A percentile compares a stretch with the other conserved stretches of the same genome.
Conservation (phyloP, 495 filamentous ascomycete genomes). For the Cenococcum geophilum region DNA sequence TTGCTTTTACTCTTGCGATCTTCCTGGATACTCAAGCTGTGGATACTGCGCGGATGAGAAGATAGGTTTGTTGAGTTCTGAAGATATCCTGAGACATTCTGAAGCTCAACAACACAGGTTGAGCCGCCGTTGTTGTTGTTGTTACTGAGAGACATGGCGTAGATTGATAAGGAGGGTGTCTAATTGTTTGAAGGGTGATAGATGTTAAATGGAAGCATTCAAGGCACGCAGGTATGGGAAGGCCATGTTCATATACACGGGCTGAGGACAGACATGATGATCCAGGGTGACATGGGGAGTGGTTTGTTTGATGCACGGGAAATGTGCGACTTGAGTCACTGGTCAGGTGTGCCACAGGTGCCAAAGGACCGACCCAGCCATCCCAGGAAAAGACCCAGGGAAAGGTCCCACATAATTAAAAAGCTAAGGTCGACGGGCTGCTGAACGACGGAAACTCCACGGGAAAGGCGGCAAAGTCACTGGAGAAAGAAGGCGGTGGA, state of each 20-base stretch:
- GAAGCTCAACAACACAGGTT: conserved; percentile 27
- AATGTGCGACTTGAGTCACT: background rate
- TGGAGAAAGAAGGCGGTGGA: background rate
- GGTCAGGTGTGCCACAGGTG: background rate
- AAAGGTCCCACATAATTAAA: background rate
- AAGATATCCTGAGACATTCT: conserved; percentile 18
- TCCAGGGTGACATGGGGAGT: too few relatives aligned
- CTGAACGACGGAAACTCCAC: too few relatives aligned
- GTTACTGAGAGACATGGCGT: background rate
- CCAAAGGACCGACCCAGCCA: background rate
- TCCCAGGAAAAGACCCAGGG: background rate
- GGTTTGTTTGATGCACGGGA: too few relatives aligned
- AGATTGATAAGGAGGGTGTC: background rate
- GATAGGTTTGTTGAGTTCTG: background rate
- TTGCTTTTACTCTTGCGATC: background rate
- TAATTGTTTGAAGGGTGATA: background rate
- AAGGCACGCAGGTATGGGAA: background rate
- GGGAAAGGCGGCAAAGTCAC: background rate
- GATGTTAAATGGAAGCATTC: background rate
- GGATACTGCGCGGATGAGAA: conserved; percentile 1
- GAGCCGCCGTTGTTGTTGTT: conserved; percentile 29
- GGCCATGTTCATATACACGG: background rate
- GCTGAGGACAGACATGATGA: too few relatives aligned
- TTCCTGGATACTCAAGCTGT: conserved; percentile 11
- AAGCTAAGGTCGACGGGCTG: background rate